Evolutionary conservation across 257 asterid genomes (phyloP).

Genomic region (Solanum boliviense): DNA sequence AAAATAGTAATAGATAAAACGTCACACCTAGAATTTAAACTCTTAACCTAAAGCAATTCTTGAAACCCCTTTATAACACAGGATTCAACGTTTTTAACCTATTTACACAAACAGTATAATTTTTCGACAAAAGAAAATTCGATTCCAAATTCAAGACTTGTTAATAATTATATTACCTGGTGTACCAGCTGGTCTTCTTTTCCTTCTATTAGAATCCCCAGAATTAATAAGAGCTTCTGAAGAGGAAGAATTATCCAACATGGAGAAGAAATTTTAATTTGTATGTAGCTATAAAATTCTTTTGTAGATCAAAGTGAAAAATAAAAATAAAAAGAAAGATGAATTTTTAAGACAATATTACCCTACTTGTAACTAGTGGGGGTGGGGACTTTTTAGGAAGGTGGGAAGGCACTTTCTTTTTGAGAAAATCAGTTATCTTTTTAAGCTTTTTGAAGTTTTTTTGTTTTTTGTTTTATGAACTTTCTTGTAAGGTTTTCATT

Average conservation of each 20-base stretch:
- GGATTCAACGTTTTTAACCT: background rate
- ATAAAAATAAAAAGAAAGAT: background rate
- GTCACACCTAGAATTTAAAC: background rate
- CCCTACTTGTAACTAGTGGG: background rate
- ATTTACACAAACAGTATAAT: background rate
- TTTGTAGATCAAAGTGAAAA: background rate
- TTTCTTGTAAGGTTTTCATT: constrained; percentile 19
- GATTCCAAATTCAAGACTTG: background rate
- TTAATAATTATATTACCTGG: constrained; percentile 13
- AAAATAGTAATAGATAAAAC: background rate
- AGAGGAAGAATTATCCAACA: constrained; percentile 17
- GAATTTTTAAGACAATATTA: background rate
- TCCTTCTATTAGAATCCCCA: constrained; percentile 3
- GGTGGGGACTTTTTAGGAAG: background rate
- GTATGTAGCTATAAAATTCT: background rate
- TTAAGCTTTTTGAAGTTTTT: constrained; percentile 11
- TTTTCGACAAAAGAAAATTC: background rate
- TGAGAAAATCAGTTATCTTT: constrained; percentile 22
- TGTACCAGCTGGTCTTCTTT: constrained; percentile 31
- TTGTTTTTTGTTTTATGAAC: constrained; percentile 9
- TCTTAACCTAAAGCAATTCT: background rate
- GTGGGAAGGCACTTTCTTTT: constrained; percentile 15
- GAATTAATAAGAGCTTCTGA: constrained; percentile 9
- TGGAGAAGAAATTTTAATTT: background rate
- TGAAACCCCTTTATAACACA: background rate